Percentiles rank a stretch among this genome's conserved stretches.
Evolutionary conservation across 208 protist genomes (phyloP).

Genomic region (Phytomonas sp.): DNA sequence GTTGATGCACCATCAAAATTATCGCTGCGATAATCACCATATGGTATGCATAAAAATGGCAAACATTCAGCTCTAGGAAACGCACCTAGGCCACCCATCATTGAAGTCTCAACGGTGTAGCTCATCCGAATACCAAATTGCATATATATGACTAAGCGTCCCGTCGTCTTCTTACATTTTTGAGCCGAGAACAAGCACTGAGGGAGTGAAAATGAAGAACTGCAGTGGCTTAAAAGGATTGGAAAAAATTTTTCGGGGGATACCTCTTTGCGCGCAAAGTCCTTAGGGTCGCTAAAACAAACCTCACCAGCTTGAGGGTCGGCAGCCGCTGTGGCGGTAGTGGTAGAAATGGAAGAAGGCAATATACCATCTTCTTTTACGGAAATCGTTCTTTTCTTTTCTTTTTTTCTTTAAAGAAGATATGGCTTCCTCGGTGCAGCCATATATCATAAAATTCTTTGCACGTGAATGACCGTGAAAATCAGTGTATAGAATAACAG

Average conservation of each 20-base stretch:
- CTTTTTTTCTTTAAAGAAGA: constrained; percentile 8
- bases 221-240: constrained; percentile 36
- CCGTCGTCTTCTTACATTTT: constrained; percentile 82
- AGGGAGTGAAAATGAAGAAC: constrained; percentile 57
- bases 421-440: constrained; percentile 54
- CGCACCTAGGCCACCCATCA: constrained; percentile 65
- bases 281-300: background rate
- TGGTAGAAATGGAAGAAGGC: background rate
- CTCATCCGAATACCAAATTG: constrained; percentile 90
- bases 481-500: constrained; percentile 86
- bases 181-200: constrained; percentile 85
- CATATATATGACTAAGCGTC: constrained; percentile 86
- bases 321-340: background rate
- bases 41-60: background rate
- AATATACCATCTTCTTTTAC: background rate
- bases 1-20: background rate
- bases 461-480: constrained; percentile 93
- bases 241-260: constrained; percentile 74
- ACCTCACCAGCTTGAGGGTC: background rate
- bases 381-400: background rate
- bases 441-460: constrained; percentile 94
- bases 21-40: constrained; percentile 2
- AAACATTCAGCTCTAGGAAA: constrained; percentile 9
- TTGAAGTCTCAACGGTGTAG: constrained; percentile 92
- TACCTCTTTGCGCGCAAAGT: background rate